Percentiles rank a stretch among this genome's conserved stretches.
phyloP scores from a whole-genome alignment of 257 asterid species.

The Solanum lycopersicoides region DNA sequence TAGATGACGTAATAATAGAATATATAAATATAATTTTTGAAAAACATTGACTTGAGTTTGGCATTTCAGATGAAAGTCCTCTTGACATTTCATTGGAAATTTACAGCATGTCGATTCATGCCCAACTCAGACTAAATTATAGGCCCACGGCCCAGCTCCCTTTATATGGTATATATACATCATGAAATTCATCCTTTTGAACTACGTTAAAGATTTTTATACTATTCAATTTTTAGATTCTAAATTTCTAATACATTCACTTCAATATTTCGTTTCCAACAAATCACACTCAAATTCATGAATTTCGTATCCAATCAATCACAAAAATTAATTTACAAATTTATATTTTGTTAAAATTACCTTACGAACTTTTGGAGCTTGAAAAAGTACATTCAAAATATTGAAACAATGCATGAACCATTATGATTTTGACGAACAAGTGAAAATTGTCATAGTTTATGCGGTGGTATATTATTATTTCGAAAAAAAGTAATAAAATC shows the following conservation, averaged over 20 bases:
- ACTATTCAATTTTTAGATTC: neutral
- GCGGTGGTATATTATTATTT: no score
- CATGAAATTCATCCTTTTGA: no score
- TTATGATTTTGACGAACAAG: no score
- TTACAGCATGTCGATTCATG: no score
- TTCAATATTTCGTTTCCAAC: neutral
- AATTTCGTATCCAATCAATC: neutral
- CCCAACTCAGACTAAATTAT: no score
- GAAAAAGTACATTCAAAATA: no score
- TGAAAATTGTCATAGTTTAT: no score
- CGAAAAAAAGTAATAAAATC: no score
- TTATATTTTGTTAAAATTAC: no score
- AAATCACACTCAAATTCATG: neutral
- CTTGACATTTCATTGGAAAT: neutral
- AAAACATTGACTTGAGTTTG: neutral
- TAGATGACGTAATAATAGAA: neutral
- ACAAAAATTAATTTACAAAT: no score
- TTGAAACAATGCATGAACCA: no score
- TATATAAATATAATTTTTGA: no score
- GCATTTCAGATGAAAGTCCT: neutral
- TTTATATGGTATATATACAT: neutral
- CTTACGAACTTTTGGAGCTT: accelerated
- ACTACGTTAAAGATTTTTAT: neutral
- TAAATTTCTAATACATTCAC: neutral
- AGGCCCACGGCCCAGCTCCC: neutral